Percentiles rank a stretch among this genome's conserved stretches.
Evolutionary conservation across 75 land plant species (phyloP).

Genomic region (Larix kaempferi): DNA sequence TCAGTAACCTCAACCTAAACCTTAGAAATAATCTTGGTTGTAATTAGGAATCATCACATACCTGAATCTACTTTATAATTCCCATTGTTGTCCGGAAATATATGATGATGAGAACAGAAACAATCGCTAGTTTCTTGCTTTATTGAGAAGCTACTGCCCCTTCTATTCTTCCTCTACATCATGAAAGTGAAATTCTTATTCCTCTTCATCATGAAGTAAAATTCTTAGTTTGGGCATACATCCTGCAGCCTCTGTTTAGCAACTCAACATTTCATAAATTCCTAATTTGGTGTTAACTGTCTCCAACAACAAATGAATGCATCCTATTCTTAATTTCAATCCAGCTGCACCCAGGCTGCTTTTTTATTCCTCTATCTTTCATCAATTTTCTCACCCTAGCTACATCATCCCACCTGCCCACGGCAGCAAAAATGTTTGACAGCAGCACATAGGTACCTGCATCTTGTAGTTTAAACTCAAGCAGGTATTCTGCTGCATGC

Average conservation of each 20-base stretch:
- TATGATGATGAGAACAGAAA: background rate
- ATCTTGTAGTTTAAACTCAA: slow-evolving; percentile 52
- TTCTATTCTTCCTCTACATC: background rate
- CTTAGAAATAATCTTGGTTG: background rate
- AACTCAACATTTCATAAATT: background rate
- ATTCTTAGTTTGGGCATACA: background rate
- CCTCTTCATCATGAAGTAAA: background rate
- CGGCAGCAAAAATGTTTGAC: slow-evolving; percentile 59
- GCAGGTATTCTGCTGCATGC: slow-evolving; percentile 41
- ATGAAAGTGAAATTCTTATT: background rate
- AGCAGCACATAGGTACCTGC: slow-evolving; percentile 47
- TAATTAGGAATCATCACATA: background rate
- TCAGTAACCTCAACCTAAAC: background rate
- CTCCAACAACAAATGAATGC: slow-evolving; percentile 47
- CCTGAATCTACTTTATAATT: background rate
- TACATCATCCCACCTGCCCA: slow-evolving; percentile 42
- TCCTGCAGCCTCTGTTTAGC: background rate
- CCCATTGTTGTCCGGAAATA: background rate
- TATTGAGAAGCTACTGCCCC: background rate
- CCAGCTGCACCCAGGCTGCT: slow-evolving; percentile 72
- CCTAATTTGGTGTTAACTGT: background rate
- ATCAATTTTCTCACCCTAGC: slow-evolving; percentile 39
- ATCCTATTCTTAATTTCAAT: slow-evolving; percentile 36
- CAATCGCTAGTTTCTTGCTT: background rate
- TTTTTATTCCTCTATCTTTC: slow-evolving; percentile 39